Evolutionary conservation across 2,329 filamentous ascomycete species (phyloP).

Genomic region (Neofusicoccum sp.): DNA sequence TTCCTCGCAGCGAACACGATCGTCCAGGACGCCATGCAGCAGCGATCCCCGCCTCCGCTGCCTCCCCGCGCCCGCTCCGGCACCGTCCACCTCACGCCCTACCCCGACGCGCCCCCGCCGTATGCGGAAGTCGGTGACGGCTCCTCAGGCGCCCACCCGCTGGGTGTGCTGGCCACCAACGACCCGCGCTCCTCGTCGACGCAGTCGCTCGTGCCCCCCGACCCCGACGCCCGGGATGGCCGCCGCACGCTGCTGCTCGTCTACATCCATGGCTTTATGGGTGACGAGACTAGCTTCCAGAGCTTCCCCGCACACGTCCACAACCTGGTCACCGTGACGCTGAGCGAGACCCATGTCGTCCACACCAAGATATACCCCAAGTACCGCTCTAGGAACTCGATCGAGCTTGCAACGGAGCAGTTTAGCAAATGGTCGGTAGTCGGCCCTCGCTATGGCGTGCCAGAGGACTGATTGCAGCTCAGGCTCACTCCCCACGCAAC

Average conservation of each 20-base stretch:
- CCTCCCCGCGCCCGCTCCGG: constrained; percentile 32
- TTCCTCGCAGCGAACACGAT: constrained; percentile 11
- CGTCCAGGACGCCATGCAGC: constrained; percentile 1
- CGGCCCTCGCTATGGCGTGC: constrained; percentile 23
- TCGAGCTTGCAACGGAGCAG: constrained; percentile 75
- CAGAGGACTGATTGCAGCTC: constrained; percentile 10
- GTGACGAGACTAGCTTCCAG: constrained; percentile 82
- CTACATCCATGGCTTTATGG: constrained; percentile 90
- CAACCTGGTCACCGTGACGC: constrained; percentile 65
- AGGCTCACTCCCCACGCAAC: constrained; percentile 77
- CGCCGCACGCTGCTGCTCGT: constrained; percentile 68
- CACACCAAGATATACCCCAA: constrained; percentile 85
- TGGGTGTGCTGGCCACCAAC: constrained; percentile 33
- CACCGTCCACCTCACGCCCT: constrained; percentile 23
- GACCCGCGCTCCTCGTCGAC: constrained; percentile 51
- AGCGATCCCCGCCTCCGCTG: constrained; percentile 30
- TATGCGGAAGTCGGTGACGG: constrained; percentile 22
- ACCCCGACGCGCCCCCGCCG: constrained; percentile 26
- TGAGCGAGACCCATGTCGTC: constrained; percentile 74
- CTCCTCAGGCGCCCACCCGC: constrained; percentile 19
- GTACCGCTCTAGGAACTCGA: constrained; percentile 74
- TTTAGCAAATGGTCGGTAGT: constrained; percentile 71
- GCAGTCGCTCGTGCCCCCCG: constrained; percentile 46
- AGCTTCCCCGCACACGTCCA: constrained; percentile 90
- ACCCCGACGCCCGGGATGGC: constrained; percentile 34